Evolutionary conservation across 2,329 filamentous ascomycete species (phyloP), one percentile per base, ranked within the genome.

Genomic region (Aspergillus aculeatus): DNA sequence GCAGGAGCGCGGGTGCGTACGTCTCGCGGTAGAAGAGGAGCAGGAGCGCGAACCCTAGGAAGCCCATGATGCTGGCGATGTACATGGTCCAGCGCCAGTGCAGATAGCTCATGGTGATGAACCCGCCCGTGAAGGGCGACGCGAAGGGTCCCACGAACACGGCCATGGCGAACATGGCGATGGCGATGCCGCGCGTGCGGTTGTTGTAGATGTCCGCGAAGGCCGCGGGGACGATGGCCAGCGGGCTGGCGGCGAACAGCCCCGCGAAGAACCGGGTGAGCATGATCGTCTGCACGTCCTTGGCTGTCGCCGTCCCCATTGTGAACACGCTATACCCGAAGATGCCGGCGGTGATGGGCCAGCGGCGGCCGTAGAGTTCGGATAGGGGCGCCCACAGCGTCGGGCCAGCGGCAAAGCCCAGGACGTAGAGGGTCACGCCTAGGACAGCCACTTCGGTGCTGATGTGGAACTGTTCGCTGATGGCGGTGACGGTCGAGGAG

Each of bases 381-480:
- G 80, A 84, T 21, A 87, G 70, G 0, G 86, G 86, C 3, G 84
- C 86, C 83, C 84, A 88, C 1, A 89, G 60, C 10, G 88, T 71
- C 0, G 87, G 86, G 0, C 87, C 87, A 3, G 86, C 66, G 0
- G 81, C 81, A 62, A 85, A 86, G 2, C 83, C 79, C 35, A 82
- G 73, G 0, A 84, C 72, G 47, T 82, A 79, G 2, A 83, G 66
- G 0, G 78, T 78, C 0, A 81, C 77, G 2, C 81, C 81, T 6
- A 83, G 70, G 0, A 73, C 76, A 0, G 76, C 68, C 4, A 82
- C 76, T 61, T 81, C 75, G 0, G 61, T 70, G 29, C 77, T 76
- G 9, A 82, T 76, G 16, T 77, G 61, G 62, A 83, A 83, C 5
- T 82, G 67, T 3, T 57, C 50, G 11, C 84, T 81, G 12, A 91